Evolutionary conservation across 345 rosid species (phyloP).

Genomic region (Luvunga scandens): DNA sequence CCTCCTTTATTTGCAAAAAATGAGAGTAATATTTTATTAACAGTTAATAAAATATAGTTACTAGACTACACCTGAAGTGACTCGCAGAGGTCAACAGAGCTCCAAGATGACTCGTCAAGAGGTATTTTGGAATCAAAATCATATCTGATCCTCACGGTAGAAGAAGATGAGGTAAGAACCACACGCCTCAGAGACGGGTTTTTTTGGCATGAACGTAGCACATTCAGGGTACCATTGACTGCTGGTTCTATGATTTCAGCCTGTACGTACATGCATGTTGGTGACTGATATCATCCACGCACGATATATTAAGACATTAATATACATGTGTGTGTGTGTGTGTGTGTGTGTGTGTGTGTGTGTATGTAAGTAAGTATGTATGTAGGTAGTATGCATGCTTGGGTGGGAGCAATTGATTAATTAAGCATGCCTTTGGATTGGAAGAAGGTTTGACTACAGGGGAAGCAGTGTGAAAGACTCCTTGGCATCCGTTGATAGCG

Average conservation of each 20-base stretch:
- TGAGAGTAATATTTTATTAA: no score
- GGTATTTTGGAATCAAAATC: conserved; percentile 61
- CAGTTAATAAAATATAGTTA: no score
- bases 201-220: conserved; percentile 74
- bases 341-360: no score
- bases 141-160: conserved; percentile 65
- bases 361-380: no score
- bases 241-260: conserved; percentile 82
- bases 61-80: conserved; percentile 43
- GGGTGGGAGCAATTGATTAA: no score
- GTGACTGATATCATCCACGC: no score
- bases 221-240: conserved; percentile 75
- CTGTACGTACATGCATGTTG: conserved; percentile 26
- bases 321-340: no score
- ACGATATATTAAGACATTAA: no score
- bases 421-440: conserved; percentile 66
- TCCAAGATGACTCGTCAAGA: conserved; percentile 89
- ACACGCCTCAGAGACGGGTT: conserved; percentile 64
- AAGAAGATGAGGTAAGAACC: conserved; percentile 86
- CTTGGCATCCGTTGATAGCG: conserved; percentile 71
- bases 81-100: conserved; percentile 71
- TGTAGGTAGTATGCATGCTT: no score
- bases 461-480: conserved; percentile 95
- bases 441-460: conserved; percentile 73
- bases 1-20: no score